Percentiles rank a stretch among this genome's conserved stretches.
These are phyloP conservation scores for Chernovozyma sophiae-reginae DNA, from an alignment of 1,139 yeast genomes.

Conservation along the genomic window DNA sequence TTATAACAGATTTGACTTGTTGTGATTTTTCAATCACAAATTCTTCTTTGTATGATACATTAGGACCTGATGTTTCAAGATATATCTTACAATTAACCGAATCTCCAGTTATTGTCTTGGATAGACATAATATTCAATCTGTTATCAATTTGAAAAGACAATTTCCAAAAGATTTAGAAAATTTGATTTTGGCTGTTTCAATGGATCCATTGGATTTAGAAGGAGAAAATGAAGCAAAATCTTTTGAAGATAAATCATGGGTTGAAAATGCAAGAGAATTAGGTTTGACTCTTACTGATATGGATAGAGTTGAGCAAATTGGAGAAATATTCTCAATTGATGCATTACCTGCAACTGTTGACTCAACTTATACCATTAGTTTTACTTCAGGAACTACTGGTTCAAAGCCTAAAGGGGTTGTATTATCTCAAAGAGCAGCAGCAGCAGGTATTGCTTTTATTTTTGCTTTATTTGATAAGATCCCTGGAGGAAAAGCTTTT, in stretches of 20 bases:
- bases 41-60: conserved; percentile 39
- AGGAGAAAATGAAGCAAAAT: conserved; percentile 4
- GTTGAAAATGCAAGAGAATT: conserved; percentile 6
- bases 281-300: conserved; percentile 6
- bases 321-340: conserved; percentile 19
- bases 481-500: conserved; percentile 12
- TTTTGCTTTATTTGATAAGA: conserved; percentile 9
- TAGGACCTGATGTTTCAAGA: conserved; percentile 32
- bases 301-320: conserved; percentile 10
- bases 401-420: conserved; percentile 35
- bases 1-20: conserved; percentile 35
- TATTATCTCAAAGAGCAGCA: conserved; percentile 28
- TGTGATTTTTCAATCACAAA: conserved; percentile 31
- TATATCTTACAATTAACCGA: conserved; percentile 31
- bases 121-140: conserved; percentile 25
- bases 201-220: conserved; percentile 30
- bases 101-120: conserved; percentile 33
- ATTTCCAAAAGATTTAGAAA: conserved; percentile 21
- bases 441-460: conserved; percentile 22
- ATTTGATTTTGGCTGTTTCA: conserved; percentile 27
- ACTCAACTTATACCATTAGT: conserved; percentile 21
- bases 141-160: conserved; percentile 25
- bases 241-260: conserved; percentile 6
- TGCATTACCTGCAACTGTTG: conserved; percentile 19
- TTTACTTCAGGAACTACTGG: conserved; percentile 41